phyloP scores from a whole-genome alignment of 2,329 filamentous ascomycete species.

The Allantophomopsis lycopodina region DNA sequence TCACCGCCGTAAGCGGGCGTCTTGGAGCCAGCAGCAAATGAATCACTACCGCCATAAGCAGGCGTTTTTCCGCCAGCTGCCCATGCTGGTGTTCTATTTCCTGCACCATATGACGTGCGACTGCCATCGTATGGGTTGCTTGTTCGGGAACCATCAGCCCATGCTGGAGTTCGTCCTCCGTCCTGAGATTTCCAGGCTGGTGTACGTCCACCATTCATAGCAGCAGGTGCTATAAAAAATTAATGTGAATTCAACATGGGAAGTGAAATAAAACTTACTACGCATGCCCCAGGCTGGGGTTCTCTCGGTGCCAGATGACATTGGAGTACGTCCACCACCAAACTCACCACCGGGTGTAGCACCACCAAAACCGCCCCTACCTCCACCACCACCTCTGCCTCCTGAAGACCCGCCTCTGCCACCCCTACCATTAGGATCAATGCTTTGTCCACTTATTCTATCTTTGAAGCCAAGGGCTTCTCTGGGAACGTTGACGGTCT shows the following conservation, averaged over 20 bases:
- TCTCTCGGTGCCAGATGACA: conserved; percentile 44
- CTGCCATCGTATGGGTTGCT: conserved; percentile 52
- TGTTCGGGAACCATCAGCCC: conserved; percentile 54
- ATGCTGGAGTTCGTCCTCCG: conserved; percentile 51
- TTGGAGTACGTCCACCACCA: conserved; percentile 56
- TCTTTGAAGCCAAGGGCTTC: conserved; percentile 78
- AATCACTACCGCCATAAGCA: conserved; percentile 34
- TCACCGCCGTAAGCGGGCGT: conserved; percentile 62
- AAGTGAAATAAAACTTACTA: conserved; percentile 35
- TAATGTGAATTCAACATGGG: conserved; percentile 3
- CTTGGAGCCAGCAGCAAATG: conserved; percentile 56
- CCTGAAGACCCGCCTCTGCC: conserved; percentile 28
- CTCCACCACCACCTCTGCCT: conserved; percentile 24
- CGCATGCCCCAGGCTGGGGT: conserved; percentile 64
- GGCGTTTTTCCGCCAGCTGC: conserved; percentile 65
- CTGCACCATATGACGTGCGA: conserved; percentile 59
- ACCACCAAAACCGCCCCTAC: conserved; percentile 31
- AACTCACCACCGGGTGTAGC: conserved; percentile 35
- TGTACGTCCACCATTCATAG: conserved; percentile 41
- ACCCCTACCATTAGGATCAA: conserved; percentile 49
- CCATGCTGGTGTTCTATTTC: conserved; percentile 64
- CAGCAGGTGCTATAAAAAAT: conserved; percentile 33
- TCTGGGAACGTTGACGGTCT: conserved; percentile 75
- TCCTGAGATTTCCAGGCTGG: conserved; percentile 50
- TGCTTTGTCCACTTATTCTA: conserved; percentile 62